Evolutionary conservation across 345 rosid species (phyloP).

Genomic region (Salix dunnii): DNA sequence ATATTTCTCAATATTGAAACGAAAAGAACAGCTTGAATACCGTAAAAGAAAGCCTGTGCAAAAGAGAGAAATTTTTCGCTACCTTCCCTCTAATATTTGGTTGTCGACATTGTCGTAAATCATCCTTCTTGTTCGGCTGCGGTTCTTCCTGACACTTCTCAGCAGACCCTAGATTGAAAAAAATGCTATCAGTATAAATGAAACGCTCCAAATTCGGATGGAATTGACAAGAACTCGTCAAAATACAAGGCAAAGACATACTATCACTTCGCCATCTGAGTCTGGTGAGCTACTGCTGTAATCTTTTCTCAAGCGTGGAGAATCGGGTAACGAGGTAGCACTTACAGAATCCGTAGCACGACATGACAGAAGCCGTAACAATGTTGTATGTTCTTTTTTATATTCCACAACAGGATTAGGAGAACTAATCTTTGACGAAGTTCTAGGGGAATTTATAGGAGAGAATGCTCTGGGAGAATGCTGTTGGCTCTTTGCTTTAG

Average conservation of each 20-base stretch:
- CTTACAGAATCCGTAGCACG: slow-evolving; percentile 22
- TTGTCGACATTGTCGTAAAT: slow-evolving; percentile 31
- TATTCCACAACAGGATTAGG: slow-evolving; percentile 21
- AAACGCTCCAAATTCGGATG: slow-evolving; percentile 1
- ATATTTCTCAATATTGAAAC: background rate
- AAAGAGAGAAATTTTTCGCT: background rate
- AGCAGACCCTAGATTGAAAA: slow-evolving; percentile 24
- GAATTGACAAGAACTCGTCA: background rate
- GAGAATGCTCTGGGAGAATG: slow-evolving; percentile 30
- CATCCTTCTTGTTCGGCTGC: slow-evolving; percentile 18
- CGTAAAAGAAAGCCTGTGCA: background rate
- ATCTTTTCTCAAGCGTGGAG: slow-evolving; percentile 26
- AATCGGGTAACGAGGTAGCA: slow-evolving; percentile 31
- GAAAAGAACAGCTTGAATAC: background rate
- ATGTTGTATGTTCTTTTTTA: slow-evolving; percentile 25
- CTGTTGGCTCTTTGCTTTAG: slow-evolving; percentile 16
- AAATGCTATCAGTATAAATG: slow-evolving; percentile 9
- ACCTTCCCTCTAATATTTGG: slow-evolving; percentile 38
- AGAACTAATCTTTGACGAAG: slow-evolving; percentile 33
- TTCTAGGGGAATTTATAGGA: slow-evolving; percentile 38
- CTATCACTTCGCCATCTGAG: slow-evolving; percentile 36
- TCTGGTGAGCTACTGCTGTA: slow-evolving; percentile 37
- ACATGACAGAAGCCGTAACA: slow-evolving; percentile 34
- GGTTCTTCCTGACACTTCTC: slow-evolving; percentile 22
- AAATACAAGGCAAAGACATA: slow-evolving; percentile 4